Evolutionary conservation across 1,284 basidiomycete species (phyloP).

Genomic region (Heliocybe sulcata): DNA sequence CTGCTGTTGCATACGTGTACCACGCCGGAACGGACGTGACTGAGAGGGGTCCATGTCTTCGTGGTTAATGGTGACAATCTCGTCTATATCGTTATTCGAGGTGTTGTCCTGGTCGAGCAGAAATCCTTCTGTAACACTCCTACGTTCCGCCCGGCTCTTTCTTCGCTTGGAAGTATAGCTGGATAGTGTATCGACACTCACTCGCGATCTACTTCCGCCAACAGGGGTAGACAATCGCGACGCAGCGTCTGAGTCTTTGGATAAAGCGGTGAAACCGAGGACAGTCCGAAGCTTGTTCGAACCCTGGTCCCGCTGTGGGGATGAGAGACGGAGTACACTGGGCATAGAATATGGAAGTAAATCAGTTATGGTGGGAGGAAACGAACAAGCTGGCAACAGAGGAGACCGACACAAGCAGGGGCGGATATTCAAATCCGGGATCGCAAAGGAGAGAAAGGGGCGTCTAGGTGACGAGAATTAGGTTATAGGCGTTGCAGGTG

Average conservation of each 20-base stretch:
- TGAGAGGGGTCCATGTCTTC: conserved; percentile 28
- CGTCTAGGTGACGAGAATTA: conserved; percentile 6
- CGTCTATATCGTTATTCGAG: conserved; percentile 13
- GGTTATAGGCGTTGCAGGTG: conserved; percentile 19
- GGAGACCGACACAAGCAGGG: conserved; percentile 11
- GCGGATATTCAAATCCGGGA: conserved; percentile 10
- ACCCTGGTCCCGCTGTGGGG: conserved; percentile 22
- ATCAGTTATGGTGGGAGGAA: conserved; percentile 7
- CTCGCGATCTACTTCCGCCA: conserved; percentile 16
- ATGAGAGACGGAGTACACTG: conserved; percentile 24
- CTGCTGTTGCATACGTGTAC: conserved; percentile 25
- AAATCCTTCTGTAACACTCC: conserved; percentile 27
- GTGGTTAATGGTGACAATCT: conserved; percentile 19
- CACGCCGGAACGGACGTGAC: conserved; percentile 15
- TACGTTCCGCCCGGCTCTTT: conserved; percentile 21
- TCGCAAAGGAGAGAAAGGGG: conserved; percentile 7
- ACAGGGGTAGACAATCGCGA: conserved; percentile 15
- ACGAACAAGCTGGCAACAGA: conserved; percentile 6
- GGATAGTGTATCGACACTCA: conserved; percentile 24
- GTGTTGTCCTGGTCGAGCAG: conserved; percentile 26
- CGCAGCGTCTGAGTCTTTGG: conserved; percentile 11
- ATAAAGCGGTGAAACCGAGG: conserved; percentile 24
- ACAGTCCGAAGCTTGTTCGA: conserved; percentile 34
- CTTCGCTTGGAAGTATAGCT: conserved; percentile 17
- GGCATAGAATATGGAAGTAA: conserved; percentile 27